phyloP scores from a whole-genome alignment of 805 yeast species.

The Saccharomycopsis guyanensis region DNA sequence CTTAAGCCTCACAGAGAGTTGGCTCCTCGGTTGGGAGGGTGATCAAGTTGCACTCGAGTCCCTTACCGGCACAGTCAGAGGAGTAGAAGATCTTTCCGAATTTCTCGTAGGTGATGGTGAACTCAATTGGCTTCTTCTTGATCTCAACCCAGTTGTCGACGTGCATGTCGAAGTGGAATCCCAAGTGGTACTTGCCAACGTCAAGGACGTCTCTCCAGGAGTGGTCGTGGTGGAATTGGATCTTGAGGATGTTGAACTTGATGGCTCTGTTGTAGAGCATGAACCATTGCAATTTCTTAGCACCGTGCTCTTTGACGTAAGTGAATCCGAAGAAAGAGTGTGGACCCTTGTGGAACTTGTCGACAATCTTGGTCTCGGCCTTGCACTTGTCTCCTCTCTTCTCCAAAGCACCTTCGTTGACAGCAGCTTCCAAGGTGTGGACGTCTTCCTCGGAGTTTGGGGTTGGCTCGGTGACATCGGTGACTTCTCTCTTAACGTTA shows the following conservation, averaged over 20 bases:
- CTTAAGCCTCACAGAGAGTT: too few species aligned
- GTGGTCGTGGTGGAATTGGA: not conserved
- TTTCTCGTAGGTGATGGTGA: slow-evolving; percentile 11
- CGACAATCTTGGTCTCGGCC: too few species aligned
- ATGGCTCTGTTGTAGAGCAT: not conserved
- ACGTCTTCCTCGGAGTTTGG: too few species aligned
- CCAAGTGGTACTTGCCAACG: slow-evolving; percentile 7
- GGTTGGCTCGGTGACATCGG: too few species aligned
- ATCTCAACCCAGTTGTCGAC: slow-evolving; percentile 10
- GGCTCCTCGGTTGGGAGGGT: too few species aligned
- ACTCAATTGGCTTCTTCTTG: slow-evolving; percentile 11
- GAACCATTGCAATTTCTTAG: not conserved
- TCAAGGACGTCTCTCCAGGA: slow-evolving; percentile 24
- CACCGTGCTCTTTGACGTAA: not conserved
- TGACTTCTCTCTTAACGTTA: not conserved
- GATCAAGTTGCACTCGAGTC: too few species aligned
- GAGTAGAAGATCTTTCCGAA: slow-evolving; percentile 8
- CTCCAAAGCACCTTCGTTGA: too few species aligned
- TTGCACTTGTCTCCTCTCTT: too few species aligned
- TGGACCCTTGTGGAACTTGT: not conserved
- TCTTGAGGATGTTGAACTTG: not conserved
- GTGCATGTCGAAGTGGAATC: slow-evolving; percentile 14
- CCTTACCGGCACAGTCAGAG: slow-evolving; percentile 11
- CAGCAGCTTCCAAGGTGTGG: too few species aligned
- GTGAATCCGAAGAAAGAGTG: not conserved